A percentile compares a stretch with the other conserved stretches of the same genome.
These are phyloP conservation scores for Pistacia atlantica DNA, from an alignment of 345 rosid species.

Conservation along the genomic window DNA sequence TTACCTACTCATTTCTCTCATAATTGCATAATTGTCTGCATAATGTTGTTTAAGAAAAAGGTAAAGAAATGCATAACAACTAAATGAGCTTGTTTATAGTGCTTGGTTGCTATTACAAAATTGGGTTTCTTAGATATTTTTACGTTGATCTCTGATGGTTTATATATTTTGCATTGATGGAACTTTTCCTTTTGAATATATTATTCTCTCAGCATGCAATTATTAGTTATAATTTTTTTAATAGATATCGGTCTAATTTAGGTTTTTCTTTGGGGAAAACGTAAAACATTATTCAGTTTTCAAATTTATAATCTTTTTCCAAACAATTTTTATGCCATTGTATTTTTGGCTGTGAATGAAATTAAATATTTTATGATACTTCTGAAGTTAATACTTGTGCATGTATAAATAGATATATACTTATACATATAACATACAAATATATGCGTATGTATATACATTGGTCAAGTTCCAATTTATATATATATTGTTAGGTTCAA, in stretches of 20 bases:
- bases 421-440: not conserved
- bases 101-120: not conserved
- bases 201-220: not conserved
- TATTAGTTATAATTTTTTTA: not conserved
- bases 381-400: not conserved
- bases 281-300: not conserved
- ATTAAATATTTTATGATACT: not conserved
- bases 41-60: not conserved
- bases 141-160: not conserved
- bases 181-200: not conserved
- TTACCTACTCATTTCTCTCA: not conserved
- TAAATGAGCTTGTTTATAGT: constrained; percentile 1
- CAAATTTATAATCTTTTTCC: not conserved
- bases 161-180: not conserved
- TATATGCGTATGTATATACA: not conserved
- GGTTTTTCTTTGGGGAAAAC: not conserved
- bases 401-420: not conserved
- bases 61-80: constrained; percentile 2
- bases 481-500: too few relatives aligned
- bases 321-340: not conserved
- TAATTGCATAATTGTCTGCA: not conserved
- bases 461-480: not conserved
- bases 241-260: not conserved
- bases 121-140: not conserved
- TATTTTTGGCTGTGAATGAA: not conserved